Conservation (phyloP, 2,329 filamentous ascomycete species). For the Microdochium bolleyi region DNA sequence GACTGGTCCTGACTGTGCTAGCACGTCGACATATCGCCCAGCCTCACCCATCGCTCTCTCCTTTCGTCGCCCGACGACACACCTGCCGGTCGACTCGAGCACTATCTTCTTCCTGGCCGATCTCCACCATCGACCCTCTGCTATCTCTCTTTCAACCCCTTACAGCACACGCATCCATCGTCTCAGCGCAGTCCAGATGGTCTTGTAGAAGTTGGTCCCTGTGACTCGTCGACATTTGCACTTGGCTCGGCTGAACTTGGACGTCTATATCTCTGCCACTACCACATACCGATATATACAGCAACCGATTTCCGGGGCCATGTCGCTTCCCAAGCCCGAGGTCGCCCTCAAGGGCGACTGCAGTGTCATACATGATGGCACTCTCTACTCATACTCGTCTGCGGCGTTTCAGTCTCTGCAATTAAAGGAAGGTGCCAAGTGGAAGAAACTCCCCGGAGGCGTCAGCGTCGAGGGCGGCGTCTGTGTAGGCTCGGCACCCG, state of each 20-base stretch:
- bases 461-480: slow-evolving; percentile 64
- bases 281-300: background rate
- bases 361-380: slow-evolving; percentile 72
- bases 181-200: too few relatives aligned
- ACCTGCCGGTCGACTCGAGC: too few relatives aligned
- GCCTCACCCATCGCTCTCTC: background rate
- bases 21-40: background rate
- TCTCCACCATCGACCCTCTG: too few relatives aligned
- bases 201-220: too few relatives aligned
- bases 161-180: background rate
- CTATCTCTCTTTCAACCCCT: too few relatives aligned
- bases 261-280: too few relatives aligned
- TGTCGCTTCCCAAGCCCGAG: slow-evolving; percentile 66
- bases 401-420: slow-evolving; percentile 67
- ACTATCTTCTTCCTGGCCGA: too few relatives aligned
- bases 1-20: background rate
- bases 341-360: slow-evolving; percentile 69
- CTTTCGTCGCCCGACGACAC: background rate
- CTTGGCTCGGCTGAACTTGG: background rate
- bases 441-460: slow-evolving; percentile 59
- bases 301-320: slow-evolving; percentile 25
- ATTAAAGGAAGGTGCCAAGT: slow-evolving; percentile 61
- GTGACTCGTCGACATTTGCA: background rate
- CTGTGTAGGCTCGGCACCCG: slow-evolving; percentile 65
- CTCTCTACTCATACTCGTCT: slow-evolving; percentile 75